Evolutionary conservation across 2,329 filamentous ascomycete genomes (phyloP).

Genomic region (Stagonosporopsis vannaccii): DNA sequence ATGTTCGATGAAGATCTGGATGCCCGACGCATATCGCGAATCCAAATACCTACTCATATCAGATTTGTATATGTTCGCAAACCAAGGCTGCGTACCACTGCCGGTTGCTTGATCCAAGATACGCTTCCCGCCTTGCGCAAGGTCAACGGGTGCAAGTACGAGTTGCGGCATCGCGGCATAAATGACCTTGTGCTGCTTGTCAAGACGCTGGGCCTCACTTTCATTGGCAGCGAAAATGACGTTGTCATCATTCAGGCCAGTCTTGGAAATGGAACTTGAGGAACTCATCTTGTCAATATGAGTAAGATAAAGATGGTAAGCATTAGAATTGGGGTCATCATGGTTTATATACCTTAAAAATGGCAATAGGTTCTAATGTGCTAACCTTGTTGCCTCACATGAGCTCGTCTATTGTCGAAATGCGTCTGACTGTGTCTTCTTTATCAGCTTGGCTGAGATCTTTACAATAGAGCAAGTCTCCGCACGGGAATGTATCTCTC

Average conservation of each 20-base stretch:
- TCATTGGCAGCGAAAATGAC: slow-evolving; percentile 18
- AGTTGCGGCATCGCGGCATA: slow-evolving; percentile 7
- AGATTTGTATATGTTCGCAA: not conserved
- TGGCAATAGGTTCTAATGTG: no score
- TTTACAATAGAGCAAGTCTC: not conserved
- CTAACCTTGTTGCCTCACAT: no score
- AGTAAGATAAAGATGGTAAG: not conserved
- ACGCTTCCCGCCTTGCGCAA: not conserved
- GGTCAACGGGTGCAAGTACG: not conserved
- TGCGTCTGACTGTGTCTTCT: not conserved
- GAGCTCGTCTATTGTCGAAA: not conserved
- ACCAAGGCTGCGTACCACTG: not conserved
- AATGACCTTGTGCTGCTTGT: slow-evolving; percentile 16
- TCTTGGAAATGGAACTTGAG: slow-evolving; percentile 1
- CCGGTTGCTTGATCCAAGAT: not conserved
- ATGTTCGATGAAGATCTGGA: not conserved
- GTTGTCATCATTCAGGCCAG: slow-evolving; percentile 19
- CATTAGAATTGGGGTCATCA: no score
- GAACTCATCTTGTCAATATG: not conserved
- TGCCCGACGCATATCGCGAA: not conserved
- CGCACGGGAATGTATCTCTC: not conserved
- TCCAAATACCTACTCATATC: not conserved
- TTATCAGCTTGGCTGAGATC: not conserved
- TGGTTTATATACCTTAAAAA: no score
- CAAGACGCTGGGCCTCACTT: slow-evolving; percentile 10